phyloP scores from a whole-genome alignment of 768 basidiomycete species.

The Trametes coccinea region DNA sequence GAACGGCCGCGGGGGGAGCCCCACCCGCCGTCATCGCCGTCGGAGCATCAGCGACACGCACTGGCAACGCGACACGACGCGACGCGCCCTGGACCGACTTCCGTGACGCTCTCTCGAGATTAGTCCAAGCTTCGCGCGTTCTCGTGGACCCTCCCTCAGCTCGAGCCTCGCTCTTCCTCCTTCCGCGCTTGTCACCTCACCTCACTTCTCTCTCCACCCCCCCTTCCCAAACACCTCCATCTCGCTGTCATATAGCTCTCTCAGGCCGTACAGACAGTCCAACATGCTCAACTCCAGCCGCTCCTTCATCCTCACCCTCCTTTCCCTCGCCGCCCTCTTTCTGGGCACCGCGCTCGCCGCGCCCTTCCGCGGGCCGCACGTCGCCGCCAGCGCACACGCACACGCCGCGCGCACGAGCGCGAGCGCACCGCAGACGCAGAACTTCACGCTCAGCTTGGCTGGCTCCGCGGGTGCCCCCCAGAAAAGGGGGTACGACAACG shows the following conservation, averaged over 20 bases:
- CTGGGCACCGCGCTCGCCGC: conserved; percentile 1
- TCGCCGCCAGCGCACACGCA: background rate
- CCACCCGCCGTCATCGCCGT: background rate
- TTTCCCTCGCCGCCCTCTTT: conserved; percentile 4
- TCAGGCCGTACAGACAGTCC: background rate
- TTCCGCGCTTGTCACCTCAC: background rate
- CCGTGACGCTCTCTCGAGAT: too few relatives aligned
- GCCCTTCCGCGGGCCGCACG: background rate
- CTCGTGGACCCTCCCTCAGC: background rate
- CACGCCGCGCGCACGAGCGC: background rate
- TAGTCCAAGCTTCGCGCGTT: background rate
- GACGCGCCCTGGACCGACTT: too few relatives aligned
- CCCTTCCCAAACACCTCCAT: background rate
- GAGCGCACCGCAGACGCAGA: conserved; percentile 4
- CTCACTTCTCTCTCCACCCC: background rate
- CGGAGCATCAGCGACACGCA: conserved; percentile 1
- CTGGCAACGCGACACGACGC: background rate
- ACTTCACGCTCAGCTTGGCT: conserved; percentile 1
- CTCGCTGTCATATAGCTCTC: background rate
- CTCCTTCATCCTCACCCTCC: conserved; percentile 17
- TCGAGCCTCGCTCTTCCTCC: background rate
- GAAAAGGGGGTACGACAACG: conserved; percentile 16
- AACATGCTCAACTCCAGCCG: conserved; percentile 19
- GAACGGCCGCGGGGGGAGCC: background rate
- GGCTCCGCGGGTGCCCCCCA: background rate